phyloP scores from a whole-genome alignment of 306 rosid species.

The Macrotyloma uniflorum region DNA sequence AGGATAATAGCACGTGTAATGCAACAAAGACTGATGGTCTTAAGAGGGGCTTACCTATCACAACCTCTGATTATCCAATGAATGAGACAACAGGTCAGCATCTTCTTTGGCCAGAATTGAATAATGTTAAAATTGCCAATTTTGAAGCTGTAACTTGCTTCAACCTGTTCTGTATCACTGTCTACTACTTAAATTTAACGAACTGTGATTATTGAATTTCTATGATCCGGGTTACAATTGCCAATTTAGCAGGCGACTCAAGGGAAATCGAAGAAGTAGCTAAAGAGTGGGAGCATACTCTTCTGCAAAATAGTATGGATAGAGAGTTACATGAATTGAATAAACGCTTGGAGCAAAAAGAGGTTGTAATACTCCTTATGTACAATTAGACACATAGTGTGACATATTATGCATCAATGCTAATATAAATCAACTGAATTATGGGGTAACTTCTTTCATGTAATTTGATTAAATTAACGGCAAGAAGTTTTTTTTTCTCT shows the following conservation, averaged over 20 bases:
- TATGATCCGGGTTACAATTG: constrained; percentile 31
- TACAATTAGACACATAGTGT: constrained; percentile 24
- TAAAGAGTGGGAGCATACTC: constrained; percentile 97
- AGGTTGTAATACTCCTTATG: constrained; percentile 49
- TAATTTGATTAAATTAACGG: constrained; percentile 6
- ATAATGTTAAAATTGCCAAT: constrained; percentile 19
- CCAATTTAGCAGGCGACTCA: constrained; percentile 67
- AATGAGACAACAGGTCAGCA: constrained; percentile 72
- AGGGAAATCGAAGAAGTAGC: constrained; percentile 88
- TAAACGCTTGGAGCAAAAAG: constrained; percentile 91
- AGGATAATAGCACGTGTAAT: constrained; percentile 68
- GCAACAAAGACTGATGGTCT: constrained; percentile 76
- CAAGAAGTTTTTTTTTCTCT: constrained; percentile 12
- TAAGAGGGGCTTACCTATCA: constrained; percentile 74
- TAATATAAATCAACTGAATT: constrained; percentile 13
- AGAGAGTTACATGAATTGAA: constrained; percentile 87
- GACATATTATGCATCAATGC: neutral
- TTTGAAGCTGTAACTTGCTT: constrained; percentile 2
- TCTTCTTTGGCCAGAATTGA: constrained; percentile 36
- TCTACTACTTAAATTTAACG: constrained; percentile 7
- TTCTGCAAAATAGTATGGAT: constrained; percentile 88
- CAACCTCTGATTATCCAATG: constrained; percentile 78
- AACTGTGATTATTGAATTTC: constrained; percentile 36
- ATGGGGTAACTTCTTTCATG: constrained; percentile 12
- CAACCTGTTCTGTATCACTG: constrained; percentile 12